Percentiles rank a stretch among this genome's conserved stretches.
Conservation (phyloP, 2,329 filamentous ascomycete species). For the Botrytis hyacinthi region DNA sequence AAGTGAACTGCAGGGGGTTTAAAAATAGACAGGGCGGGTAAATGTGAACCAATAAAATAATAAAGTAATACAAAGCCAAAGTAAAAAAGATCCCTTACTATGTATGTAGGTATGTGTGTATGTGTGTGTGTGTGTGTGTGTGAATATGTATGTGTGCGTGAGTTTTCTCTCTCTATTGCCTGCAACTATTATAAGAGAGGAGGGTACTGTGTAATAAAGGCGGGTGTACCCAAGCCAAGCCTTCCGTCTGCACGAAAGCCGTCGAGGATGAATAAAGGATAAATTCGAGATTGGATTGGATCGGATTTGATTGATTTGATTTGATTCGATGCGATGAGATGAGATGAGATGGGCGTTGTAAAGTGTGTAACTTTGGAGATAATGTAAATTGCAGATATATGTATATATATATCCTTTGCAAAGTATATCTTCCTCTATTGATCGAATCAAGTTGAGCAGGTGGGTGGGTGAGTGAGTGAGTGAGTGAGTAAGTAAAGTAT, state of each 20-base stretch:
- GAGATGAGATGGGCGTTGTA: neutral
- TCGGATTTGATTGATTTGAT: too few relatives aligned
- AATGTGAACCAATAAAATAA: slow-evolving; percentile 12
- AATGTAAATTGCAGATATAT: neutral
- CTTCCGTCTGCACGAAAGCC: slow-evolving; percentile 12
- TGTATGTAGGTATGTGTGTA: neutral
- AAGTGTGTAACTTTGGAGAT: neutral
- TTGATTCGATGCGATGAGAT: neutral
- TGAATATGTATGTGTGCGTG: neutral
- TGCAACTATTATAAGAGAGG: neutral
- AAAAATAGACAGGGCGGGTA: slow-evolving; percentile 22
- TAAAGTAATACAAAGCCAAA: neutral
- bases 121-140: neutral
- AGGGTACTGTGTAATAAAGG: neutral
- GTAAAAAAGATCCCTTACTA: slow-evolving; percentile 12
- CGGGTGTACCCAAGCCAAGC: slow-evolving; percentile 12
- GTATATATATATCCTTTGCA: neutral
- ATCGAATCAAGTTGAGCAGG: neutral
- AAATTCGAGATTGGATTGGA: neutral
- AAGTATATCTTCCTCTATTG: neutral
- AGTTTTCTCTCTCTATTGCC: neutral
- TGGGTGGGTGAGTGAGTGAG: neutral
- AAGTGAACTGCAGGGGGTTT: slow-evolving; percentile 17
- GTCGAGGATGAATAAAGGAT: neutral
- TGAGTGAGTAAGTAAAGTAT: neutral